Evolutionary conservation across 306 rosid species (phyloP).

Genomic region (Cercis canadensis): DNA sequence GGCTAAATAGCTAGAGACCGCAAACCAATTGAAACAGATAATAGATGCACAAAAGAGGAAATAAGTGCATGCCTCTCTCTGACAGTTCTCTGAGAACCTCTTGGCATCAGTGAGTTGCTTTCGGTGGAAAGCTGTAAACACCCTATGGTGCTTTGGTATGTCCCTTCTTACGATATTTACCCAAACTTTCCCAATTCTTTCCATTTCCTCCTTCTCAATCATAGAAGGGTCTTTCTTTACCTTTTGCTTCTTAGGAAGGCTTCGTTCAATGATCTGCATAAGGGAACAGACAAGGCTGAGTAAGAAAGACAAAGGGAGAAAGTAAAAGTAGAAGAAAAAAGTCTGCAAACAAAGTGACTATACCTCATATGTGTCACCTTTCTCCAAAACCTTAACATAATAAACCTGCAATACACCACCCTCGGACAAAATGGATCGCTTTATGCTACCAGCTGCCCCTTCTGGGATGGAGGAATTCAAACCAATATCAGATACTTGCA

Average conservation of each 20-base stretch:
- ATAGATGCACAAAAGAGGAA: slow-evolving; percentile 15
- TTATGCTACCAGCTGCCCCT: slow-evolving; percentile 98
- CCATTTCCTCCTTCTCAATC: slow-evolving; percentile 90
- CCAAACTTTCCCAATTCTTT: slow-evolving; percentile 86
- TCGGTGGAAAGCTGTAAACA: slow-evolving; percentile 73
- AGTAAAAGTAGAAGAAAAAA: slow-evolving; percentile 8
- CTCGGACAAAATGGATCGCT: slow-evolving; percentile 88
- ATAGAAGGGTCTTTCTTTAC: slow-evolving; percentile 76
- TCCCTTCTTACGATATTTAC: slow-evolving; percentile 88
- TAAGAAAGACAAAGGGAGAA: slow-evolving; percentile 16
- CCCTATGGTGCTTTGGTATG: slow-evolving; percentile 84
- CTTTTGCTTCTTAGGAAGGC: slow-evolving; percentile 88
- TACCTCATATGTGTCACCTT: slow-evolving; percentile 99
- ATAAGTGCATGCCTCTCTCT: slow-evolving; percentile 83
- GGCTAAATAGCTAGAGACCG: slow-evolving; percentile 28
- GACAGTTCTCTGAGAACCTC: slow-evolving; percentile 92
- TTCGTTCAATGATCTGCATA: slow-evolving; percentile 90
- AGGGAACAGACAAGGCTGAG: slow-evolving; percentile 32
- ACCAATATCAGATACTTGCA: slow-evolving; percentile 73
- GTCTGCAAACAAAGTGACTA: slow-evolving; percentile 7
- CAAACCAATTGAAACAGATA: slow-evolving; percentile 26
- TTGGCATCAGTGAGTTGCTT: slow-evolving; percentile 93
- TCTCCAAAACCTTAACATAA: slow-evolving; percentile 98
- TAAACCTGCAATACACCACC: slow-evolving; percentile 92
- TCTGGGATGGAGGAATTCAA: slow-evolving; percentile 88